Base-by-base conservation (phyloP, 805 yeast genomes). In the Pichia cabralensis region DNA sequence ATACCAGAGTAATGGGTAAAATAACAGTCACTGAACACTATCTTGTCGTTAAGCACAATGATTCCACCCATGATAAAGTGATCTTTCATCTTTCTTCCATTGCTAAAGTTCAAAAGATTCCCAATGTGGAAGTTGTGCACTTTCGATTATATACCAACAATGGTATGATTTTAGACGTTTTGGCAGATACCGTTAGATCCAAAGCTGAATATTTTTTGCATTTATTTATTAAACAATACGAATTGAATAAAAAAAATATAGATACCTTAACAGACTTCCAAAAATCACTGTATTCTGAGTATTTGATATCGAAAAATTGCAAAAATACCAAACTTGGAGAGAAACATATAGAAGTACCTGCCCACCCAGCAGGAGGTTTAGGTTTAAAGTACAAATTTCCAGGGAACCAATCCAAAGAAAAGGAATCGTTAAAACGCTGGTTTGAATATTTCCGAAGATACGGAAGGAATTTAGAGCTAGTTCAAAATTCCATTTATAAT, bases 311-410 rank as follows among this genome's bases (percentile, higher is more conserved):
- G 26, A 73, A 79, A 40, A 76, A 76, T 42, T 69, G 72, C 6
- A 50, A 55, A 17, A 57, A 58, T 13, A 28, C 40, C 1, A 37
- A 33, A 7, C 14, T 37, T n/a, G 40, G 40, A 4, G 40, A 37
- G 23, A 37, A 37, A 23, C 50, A 50, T 23, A 69, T 69, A 35
- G 53, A 55, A 22, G 56, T 74, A 8, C 66, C 67, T 2, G 52
- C 52, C 4, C 74, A 85, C 0, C 86, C 94, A 0, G 60, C 64
- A 8, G 94, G 94, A 17, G 99, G 99, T 0, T 62, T 92, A 17
- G 99, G 99, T 0, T 71, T 80, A 49, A 59, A 60, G 10, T 89
- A 76, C 59, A 80, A 82, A 44, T 92, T 78, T 53, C 98, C 98
- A 0, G 98, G 98, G 0, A 85, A 84, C 52, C 73, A 84, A 35